Evolutionary conservation across 75 land plant species (phyloP).

Genomic region (Sequoiadendron giganteum): DNA sequence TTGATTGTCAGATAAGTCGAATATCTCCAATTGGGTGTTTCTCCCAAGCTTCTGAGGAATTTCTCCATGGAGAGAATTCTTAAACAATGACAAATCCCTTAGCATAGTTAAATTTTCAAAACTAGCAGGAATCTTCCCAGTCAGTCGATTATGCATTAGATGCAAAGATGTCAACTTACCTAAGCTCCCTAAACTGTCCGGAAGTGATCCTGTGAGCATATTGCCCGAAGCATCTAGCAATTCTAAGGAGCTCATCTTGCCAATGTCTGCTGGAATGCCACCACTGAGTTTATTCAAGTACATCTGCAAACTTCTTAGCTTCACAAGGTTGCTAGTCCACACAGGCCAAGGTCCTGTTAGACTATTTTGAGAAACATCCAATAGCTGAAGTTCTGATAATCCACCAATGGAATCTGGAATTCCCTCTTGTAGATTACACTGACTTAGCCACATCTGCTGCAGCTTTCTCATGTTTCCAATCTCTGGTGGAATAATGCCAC

Average conservation of each 20-base stretch:
- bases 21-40: conserved; percentile 13
- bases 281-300: conserved; percentile 43
- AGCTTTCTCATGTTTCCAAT: conserved; percentile 51
- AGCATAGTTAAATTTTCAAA: conserved; percentile 15
- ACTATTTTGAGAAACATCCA: conserved; percentile 39
- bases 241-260: conserved; percentile 14
- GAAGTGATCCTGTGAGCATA: conserved; percentile 30
- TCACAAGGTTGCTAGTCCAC: conserved; percentile 22
- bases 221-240: conserved; percentile 30
- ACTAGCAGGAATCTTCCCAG: conserved; percentile 23
- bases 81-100: conserved; percentile 4
- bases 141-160: conserved; percentile 20
- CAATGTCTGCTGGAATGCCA: conserved; percentile 34
- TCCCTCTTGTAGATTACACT: conserved; percentile 40
- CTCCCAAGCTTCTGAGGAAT: conserved; percentile 26
- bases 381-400: conserved; percentile 14
- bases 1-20: conserved; percentile 28
- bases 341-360: conserved; percentile 40
- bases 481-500: conserved; percentile 39
- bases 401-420: conserved; percentile 46
- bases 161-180: conserved; percentile 12
- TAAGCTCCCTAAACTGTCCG: conserved; percentile 3
- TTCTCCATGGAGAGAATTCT: conserved; percentile 21
- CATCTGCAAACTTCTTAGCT: conserved; percentile 32
- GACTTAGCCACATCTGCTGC: conserved; percentile 24